phyloP scores from a whole-genome alignment of 1,284 basidiomycete genomes.

The Naganishia sp. region DNA sequence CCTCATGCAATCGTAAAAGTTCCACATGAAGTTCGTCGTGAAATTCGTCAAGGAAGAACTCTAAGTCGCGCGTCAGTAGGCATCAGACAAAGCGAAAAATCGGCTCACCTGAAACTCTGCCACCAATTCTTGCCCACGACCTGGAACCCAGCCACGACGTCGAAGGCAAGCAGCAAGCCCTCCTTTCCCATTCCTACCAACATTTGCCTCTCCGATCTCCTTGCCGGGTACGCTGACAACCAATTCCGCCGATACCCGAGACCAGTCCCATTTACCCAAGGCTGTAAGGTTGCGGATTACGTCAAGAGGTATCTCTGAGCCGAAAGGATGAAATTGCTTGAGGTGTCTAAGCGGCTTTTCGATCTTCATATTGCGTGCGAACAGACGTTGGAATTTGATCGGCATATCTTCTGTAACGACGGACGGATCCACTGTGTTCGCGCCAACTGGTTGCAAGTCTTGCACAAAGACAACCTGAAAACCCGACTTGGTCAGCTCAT shows the following conservation, averaged over 20 bases:
- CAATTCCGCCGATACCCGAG: constrained; percentile 46
- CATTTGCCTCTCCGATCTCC: constrained; percentile 42
- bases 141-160: constrained; percentile 45
- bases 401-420: constrained; percentile 33
- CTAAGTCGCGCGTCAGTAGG: constrained; percentile 34
- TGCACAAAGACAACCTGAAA: constrained; percentile 52
- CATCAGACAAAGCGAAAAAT: neutral
- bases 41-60: constrained; percentile 50
- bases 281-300: neutral
- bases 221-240: constrained; percentile 49
- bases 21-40: constrained; percentile 46
- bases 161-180: constrained; percentile 45
- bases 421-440: constrained; percentile 19
- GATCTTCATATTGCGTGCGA: constrained; percentile 46
- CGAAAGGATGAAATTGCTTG: constrained; percentile 39
- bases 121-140: constrained; percentile 40
- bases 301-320: constrained; percentile 39
- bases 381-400: constrained; percentile 42
- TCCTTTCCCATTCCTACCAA: constrained; percentile 43
- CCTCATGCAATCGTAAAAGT: constrained; percentile 44
- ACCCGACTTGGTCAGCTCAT: neutral
- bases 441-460: constrained; percentile 41
- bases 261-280: constrained; percentile 48
- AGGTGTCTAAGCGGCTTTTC: constrained; percentile 43
- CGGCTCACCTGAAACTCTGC: constrained; percentile 51